Base-by-base conservation (phyloP, 2,329 filamentous ascomycete species). In the Teratosphaeriaceae sp. region DNA sequence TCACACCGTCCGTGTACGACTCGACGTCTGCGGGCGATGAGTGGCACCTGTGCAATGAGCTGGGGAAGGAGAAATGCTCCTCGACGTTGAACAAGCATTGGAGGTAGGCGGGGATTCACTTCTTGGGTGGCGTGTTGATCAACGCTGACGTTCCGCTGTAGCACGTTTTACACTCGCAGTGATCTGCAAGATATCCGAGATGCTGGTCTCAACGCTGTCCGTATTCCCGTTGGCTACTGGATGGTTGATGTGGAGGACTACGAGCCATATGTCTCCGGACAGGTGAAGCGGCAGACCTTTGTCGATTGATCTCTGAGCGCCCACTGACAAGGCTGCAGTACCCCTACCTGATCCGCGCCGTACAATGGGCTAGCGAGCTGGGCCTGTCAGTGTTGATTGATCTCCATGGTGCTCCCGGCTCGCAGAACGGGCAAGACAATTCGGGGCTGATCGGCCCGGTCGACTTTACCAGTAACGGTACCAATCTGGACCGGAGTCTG, bases 201-300 rank as follows among this genome's bases (percentile, higher is more conserved):
- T 13, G 37, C 37, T 20, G 61, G 63, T 3, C 50, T 65, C 37
- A 64, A 64, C 39, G 54, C 59, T 42, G 34, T 76, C 8, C 65
- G 73, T 23, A 72, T 76, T 26, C 72, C 72, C 2, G 66, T 75
- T 42, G 71, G 71, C 20, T 76, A 72, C 54, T 76, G 73, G 73
- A 70, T 72, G 12, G 38, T 41, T 20, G 38, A 41, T 41, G 11
- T 41, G 11, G 16, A 30, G 12, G 38, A 34, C 20, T 52, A 58
- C 5, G 67, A 64, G 27, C 64, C 68, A 1, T 75, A 74, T 53
- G 61, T 65, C 6, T 56, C 59, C 43, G 70, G 70, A 2, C 66
- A 41, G 21, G 37, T 30, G 18, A 3, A 23, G 11, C 31, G 3
- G 15, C 6, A 13, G 7, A n/a, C 21, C 37, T 29, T 18, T 5